Percentiles rank a stretch among this genome's conserved stretches.
Evolutionary conservation across 2,329 filamentous ascomycete species (phyloP).

Genomic region (Acrocalymma vagum): DNA sequence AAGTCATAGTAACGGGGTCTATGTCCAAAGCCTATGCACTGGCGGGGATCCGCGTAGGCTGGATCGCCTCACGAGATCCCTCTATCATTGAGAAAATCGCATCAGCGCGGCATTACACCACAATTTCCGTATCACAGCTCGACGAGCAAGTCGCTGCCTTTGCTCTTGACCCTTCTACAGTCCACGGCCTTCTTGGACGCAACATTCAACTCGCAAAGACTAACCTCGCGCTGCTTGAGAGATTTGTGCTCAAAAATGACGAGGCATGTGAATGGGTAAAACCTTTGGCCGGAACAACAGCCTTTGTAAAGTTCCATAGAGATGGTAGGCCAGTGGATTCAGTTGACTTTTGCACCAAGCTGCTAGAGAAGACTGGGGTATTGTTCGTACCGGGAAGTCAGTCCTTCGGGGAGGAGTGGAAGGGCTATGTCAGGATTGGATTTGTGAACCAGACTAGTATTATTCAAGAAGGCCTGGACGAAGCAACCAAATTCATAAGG

Average conservation of each 20-base stretch:
- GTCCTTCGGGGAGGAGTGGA: slow-evolving; percentile 76
- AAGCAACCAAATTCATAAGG: slow-evolving; percentile 62
- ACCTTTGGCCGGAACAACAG: slow-evolving; percentile 81
- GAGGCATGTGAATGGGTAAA: slow-evolving; percentile 74
- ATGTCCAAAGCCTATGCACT: slow-evolving; percentile 88
- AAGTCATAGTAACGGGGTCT: slow-evolving; percentile 77
- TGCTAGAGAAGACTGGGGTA: slow-evolving; percentile 74
- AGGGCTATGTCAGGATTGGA: slow-evolving; percentile 79
- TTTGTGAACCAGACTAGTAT: slow-evolving; percentile 77
- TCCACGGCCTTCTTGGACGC: slow-evolving; percentile 68
- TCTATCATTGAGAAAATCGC: slow-evolving; percentile 71
- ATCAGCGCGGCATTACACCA: slow-evolving; percentile 79
- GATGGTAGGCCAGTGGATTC: slow-evolving; percentile 73
- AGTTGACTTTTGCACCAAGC: slow-evolving; percentile 72
- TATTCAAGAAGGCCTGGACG: slow-evolving; percentile 71
- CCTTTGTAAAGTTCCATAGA: slow-evolving; percentile 74
- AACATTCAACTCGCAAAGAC: slow-evolving; percentile 73
- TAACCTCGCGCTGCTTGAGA: slow-evolving; percentile 72
- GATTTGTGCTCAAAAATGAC: slow-evolving; percentile 71
- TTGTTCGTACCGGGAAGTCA: slow-evolving; percentile 77
- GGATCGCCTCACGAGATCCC: slow-evolving; percentile 75
- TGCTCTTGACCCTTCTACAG: slow-evolving; percentile 71
- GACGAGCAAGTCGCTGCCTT: slow-evolving; percentile 82
- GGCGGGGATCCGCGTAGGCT: slow-evolving; percentile 83
- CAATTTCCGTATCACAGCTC: slow-evolving; percentile 83